phyloP scores from a whole-genome alignment of 805 yeast genomes.

The Saturnispora sekii region DNA sequence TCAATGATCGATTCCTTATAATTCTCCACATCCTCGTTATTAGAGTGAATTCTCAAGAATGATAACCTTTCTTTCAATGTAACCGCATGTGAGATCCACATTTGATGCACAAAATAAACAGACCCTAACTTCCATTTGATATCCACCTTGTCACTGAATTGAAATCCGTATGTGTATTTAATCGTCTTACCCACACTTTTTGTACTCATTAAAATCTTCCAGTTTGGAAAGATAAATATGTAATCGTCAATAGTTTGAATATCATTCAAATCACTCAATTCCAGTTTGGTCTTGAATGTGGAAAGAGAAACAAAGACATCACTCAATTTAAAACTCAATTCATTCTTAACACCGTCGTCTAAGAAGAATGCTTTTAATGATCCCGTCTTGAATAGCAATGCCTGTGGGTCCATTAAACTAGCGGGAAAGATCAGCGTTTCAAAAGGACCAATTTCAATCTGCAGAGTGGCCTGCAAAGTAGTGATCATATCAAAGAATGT shows the following conservation, averaged over 20 bases:
- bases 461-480: conserved; percentile 57
- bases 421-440: conserved; percentile 72
- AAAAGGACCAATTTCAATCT: conserved; percentile 47
- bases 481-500: conserved; percentile 23
- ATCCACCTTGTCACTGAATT: conserved; percentile 84
- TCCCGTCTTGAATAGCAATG: conserved; percentile 51
- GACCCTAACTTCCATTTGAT: conserved; percentile 93
- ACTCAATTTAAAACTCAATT: conserved; percentile 49
- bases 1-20: conserved; percentile 28
- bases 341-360: conserved; percentile 41
- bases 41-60: conserved; percentile 25
- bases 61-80: conserved; percentile 57
- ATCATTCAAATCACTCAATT: conserved; percentile 34
- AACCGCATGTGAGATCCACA: conserved; percentile 80
- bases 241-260: conserved; percentile 48
- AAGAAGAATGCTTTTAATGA: conserved; percentile 43
- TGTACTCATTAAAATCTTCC: conserved; percentile 69
- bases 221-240: conserved; percentile 70
- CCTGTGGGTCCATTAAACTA: conserved; percentile 68
- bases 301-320: conserved; percentile 64
- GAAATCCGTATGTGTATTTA: conserved; percentile 57
- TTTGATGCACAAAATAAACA: conserved; percentile 78
- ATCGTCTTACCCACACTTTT: conserved; percentile 47
- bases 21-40: conserved; percentile 25
- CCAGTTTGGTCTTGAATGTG: conserved; percentile 38